Percentiles rank a stretch among this genome's conserved stretches.
Conservation (phyloP, 805 yeast genomes). For the Ogataea methanolica region DNA sequence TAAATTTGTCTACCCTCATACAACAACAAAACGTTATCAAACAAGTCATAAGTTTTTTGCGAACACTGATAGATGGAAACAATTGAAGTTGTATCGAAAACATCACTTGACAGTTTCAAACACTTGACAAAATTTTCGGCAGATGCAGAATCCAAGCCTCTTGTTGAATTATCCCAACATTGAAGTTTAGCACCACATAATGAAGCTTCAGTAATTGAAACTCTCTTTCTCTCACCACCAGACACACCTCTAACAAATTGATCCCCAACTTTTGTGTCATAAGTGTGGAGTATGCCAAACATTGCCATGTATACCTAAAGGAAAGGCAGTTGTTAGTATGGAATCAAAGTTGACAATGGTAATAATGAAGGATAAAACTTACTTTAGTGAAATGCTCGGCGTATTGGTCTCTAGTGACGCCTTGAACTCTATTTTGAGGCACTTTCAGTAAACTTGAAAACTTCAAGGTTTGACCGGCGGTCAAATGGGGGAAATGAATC, state of each 20-base stretch:
- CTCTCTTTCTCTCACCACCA: slow-evolving; percentile 62
- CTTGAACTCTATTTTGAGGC: slow-evolving; percentile 53
- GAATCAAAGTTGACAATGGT: not conserved
- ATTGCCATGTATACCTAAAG: slow-evolving; percentile 30
- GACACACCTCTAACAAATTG: slow-evolving; percentile 57
- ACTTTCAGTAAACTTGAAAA: slow-evolving; percentile 58
- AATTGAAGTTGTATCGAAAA: slow-evolving; percentile 40
- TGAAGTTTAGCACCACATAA: slow-evolving; percentile 33
- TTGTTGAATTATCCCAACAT: slow-evolving; percentile 60
- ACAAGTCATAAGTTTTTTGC: slow-evolving; percentile 34
- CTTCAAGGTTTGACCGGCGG: slow-evolving; percentile 59
- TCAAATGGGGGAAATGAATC: slow-evolving; percentile 59
- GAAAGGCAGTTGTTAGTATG: not conserved
- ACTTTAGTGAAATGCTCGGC: slow-evolving; percentile 50
- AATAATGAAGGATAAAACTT: not conserved
- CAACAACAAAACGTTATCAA: slow-evolving; percentile 33
- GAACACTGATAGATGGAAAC: slow-evolving; percentile 41
- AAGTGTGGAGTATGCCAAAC: slow-evolving; percentile 38
- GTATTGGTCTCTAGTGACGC: slow-evolving; percentile 45
- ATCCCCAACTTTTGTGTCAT: slow-evolving; percentile 53
- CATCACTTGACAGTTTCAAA: slow-evolving; percentile 44
- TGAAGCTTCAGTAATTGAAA: slow-evolving; percentile 50
- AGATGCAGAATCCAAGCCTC: slow-evolving; percentile 64
- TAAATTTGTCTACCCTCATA: slow-evolving; percentile 38
- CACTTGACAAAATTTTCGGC: slow-evolving; percentile 55